Conservation (phyloP, 495 filamentous ascomycete species). For the Hyphodiscus hymeniophilus region DNA sequence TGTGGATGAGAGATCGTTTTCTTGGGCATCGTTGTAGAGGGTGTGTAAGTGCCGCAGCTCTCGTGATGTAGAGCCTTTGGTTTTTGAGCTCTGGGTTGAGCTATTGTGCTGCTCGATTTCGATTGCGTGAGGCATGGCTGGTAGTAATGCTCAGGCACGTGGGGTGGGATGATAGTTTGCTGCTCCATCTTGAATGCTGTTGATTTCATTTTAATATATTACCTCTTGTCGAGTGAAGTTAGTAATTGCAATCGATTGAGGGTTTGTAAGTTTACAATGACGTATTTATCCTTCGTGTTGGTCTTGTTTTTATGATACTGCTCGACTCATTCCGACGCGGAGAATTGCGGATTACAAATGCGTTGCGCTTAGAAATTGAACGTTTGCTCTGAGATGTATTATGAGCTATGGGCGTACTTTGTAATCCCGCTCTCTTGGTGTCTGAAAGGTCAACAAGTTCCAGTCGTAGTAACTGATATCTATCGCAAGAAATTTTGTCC, state of each 20-base stretch:
- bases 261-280: conserved; percentile 6
- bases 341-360: conserved; percentile 5
- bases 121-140: conserved; percentile 8
- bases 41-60: conserved; percentile 8
- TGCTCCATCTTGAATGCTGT: conserved; percentile 4
- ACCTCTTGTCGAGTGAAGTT: not conserved
- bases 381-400: not conserved
- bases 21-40: conserved; percentile 4
- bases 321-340: not conserved
- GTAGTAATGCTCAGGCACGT: too few species aligned
- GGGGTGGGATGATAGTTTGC: conserved; percentile 1
- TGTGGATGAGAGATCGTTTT: conserved; percentile 1
- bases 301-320: not conserved
- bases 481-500: too few species aligned
- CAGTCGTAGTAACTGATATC: too few species aligned
- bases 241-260: not conserved
- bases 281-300: conserved; percentile 1
- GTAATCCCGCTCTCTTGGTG: too few species aligned
- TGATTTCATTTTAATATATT: conserved; percentile 5
- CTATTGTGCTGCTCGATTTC: conserved; percentile 1
- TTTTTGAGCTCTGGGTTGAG: conserved; percentile 2
- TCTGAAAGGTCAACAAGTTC: too few species aligned
- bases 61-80: conserved; percentile 7
- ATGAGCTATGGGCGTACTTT: too few species aligned
- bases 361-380: conserved; percentile 6